These are phyloP conservation scores for Acaromyces ingoldii DNA, from an alignment of 1,284 basidiomycete genomes.

Conservation along the genomic window DNA sequence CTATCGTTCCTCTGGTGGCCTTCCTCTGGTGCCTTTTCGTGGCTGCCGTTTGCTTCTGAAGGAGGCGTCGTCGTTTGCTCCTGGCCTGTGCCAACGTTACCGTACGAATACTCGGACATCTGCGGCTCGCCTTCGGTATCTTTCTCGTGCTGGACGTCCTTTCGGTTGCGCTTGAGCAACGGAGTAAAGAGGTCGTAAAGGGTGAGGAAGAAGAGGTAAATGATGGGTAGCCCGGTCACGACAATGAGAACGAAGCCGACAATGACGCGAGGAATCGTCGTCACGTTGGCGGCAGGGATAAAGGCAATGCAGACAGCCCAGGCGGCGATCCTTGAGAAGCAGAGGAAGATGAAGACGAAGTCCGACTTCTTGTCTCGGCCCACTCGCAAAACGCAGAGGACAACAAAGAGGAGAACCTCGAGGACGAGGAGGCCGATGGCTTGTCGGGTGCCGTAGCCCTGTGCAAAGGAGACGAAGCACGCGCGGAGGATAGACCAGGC, in stretches of 20 bases:
- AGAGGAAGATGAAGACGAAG: conserved; percentile 39
- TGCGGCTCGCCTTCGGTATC: background rate
- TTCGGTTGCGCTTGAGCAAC: conserved; percentile 17
- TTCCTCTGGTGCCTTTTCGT: too few relatives aligned
- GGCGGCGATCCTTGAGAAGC: conserved; percentile 34
- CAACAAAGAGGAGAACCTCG: conserved; percentile 39
- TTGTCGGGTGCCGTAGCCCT: conserved; percentile 38
- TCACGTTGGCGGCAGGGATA: conserved; percentile 32
- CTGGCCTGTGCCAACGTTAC: too few relatives aligned
- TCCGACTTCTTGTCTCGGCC: conserved; percentile 39
- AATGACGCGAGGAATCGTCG: conserved; percentile 46
- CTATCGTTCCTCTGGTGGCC: too few relatives aligned
- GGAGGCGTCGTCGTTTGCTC: too few relatives aligned
- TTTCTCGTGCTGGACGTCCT: background rate
- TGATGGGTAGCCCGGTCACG: conserved; percentile 39
- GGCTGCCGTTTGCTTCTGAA: too few relatives aligned
- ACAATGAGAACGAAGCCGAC: conserved; percentile 45
- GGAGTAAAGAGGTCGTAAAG: conserved; percentile 34
- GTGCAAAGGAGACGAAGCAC: conserved; percentile 42
- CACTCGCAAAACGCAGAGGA: conserved; percentile 36
- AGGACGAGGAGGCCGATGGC: conserved; percentile 41
- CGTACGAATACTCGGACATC: too few relatives aligned
- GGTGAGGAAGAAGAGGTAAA: conserved; percentile 40
- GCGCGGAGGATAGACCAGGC: conserved; percentile 37
- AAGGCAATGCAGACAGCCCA: conserved; percentile 44